A percentile compares a stretch with the other conserved stretches of the same genome.
Conservation (phyloP, 441 rosid genomes). For the Gossypium gossypioides region DNA sequence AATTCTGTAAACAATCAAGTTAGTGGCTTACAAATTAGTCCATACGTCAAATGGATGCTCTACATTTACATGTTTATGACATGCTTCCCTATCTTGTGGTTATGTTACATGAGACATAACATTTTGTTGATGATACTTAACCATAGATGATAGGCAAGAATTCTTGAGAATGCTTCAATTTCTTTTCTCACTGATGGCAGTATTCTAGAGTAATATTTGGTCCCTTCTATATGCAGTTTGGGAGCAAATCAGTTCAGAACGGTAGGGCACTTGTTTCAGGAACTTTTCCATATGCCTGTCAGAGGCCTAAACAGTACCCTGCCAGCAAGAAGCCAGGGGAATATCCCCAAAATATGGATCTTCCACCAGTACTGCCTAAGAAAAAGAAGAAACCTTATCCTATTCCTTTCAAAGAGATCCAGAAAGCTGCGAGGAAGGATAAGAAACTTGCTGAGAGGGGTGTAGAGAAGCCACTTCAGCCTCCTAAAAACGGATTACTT, state of each 20-base stretch:
- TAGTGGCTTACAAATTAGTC: background rate
- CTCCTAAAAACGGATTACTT: slow-evolving; percentile 77
- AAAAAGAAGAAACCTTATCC: slow-evolving; percentile 82
- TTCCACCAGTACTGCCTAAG: slow-evolving; percentile 63
- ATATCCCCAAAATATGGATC: slow-evolving; percentile 61
- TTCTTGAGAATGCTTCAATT: background rate
- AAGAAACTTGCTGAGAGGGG: slow-evolving; percentile 77
- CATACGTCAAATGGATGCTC: background rate
- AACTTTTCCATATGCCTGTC: slow-evolving; percentile 29
- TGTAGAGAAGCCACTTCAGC: slow-evolving; percentile 66
- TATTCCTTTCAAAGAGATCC: slow-evolving; percentile 57
- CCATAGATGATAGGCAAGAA: background rate
- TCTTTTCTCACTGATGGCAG: background rate
- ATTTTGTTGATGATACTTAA: background rate
- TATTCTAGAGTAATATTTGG: background rate
- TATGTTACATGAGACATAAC: background rate
- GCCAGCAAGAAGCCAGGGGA: slow-evolving; percentile 23
- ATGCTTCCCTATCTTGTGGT: background rate
- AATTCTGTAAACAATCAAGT: background rate
- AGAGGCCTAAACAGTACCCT: slow-evolving; percentile 21
- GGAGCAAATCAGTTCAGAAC: slow-evolving; percentile 18
- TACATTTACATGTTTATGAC: background rate
- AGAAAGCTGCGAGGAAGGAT: slow-evolving; percentile 46
- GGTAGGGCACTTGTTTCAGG: slow-evolving; percentile 15
- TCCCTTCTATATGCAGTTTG: slow-evolving; percentile 27